phyloP scores from a whole-genome alignment of 2,329 filamentous ascomycete genomes.

The Capronia americana region DNA sequence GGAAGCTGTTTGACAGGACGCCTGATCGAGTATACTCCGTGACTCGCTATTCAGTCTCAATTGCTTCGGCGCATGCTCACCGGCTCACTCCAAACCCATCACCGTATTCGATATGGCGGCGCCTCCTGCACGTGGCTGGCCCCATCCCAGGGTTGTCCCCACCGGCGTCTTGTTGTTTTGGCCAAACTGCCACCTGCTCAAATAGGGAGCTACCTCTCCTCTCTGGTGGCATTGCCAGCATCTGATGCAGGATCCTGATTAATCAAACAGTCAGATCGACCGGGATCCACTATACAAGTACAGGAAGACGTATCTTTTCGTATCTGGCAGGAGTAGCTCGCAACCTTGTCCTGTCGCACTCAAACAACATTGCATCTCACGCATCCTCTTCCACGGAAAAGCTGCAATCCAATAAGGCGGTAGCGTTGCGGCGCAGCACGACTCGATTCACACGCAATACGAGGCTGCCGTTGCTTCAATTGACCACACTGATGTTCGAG shows the following conservation, averaged over 20 bases:
- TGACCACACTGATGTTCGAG: background rate
- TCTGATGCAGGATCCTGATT: slow-evolving; percentile 14
- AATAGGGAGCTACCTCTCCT: background rate
- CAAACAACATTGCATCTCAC: background rate
- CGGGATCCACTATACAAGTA: background rate
- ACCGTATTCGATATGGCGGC: background rate
- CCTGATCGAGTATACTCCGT: slow-evolving; percentile 16
- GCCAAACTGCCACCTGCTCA: background rate
- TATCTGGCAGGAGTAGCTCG: background rate
- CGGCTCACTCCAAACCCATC: background rate
- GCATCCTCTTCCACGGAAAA: background rate
- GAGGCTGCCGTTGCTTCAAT: slow-evolving; percentile 1
- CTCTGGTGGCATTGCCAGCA: background rate
- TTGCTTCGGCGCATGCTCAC: background rate
- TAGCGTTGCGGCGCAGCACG: background rate
- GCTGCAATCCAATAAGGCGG: background rate
- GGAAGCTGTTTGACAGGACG: slow-evolving; percentile 15
- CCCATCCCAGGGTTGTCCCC: background rate
- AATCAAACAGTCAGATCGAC: slow-evolving; percentile 5
- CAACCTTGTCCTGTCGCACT: background rate
- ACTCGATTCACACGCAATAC: background rate
- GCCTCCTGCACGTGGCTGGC: slow-evolving; percentile 22
- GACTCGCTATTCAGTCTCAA: background rate
- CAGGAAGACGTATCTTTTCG: background rate
- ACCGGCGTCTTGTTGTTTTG: background rate